A percentile compares a stretch with the other conserved stretches of the same genome.
Evolutionary conservation across 805 yeast genomes (phyloP).

Genomic region (Torulaspora maleeae): DNA sequence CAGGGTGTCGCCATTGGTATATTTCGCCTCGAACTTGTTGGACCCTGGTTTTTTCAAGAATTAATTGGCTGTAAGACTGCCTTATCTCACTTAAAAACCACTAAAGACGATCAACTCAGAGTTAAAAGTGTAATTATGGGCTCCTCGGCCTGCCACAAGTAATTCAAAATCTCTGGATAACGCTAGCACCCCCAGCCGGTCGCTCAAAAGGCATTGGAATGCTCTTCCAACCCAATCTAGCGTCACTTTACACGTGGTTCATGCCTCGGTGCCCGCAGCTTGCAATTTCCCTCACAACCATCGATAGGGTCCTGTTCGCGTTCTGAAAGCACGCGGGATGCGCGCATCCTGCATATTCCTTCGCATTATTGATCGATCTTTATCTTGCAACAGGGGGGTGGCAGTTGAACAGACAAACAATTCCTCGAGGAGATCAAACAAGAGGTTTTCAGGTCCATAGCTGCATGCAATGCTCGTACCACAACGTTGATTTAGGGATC

Average conservation of each 20-base stretch:
- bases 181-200: background rate
- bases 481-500: too few species aligned
- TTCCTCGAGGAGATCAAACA: too few species aligned
- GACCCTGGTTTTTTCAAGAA: background rate
- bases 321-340: background rate
- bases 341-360: background rate
- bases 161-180: background rate
- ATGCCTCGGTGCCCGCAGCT: background rate
- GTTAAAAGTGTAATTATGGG: too few species aligned
- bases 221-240: background rate
- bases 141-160: background rate
- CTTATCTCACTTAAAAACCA: background rate
- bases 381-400: too few species aligned
- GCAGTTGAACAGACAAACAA: too few species aligned
- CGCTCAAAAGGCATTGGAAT: background rate
- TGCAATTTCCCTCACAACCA: slow-evolving; percentile 4
- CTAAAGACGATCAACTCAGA: background rate
- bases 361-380: too few species aligned
- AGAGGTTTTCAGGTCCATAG: too few species aligned
- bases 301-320: background rate
- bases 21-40: background rate
- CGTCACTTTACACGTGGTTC: slow-evolving; percentile 5
- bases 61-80: background rate
- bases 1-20: slow-evolving; percentile 2
- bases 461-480: too few species aligned